These are phyloP conservation scores for Iris pallida DNA, from an alignment of 116 monocot species.

Conservation along the genomic window DNA sequence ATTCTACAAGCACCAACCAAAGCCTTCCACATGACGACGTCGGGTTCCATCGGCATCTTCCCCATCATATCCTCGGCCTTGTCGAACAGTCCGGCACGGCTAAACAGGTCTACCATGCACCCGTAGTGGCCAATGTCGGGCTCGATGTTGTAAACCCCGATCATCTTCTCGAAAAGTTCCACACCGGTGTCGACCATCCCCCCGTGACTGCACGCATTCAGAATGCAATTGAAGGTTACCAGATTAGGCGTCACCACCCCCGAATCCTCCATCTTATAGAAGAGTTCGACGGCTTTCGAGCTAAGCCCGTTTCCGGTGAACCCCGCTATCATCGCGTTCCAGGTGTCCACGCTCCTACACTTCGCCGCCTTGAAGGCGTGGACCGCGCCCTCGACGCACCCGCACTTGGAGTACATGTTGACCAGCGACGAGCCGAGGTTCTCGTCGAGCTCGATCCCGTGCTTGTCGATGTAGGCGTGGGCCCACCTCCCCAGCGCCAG, in stretches of 20 bases:
- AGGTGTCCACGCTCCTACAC: slow-evolving; percentile 32
- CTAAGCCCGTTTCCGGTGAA: slow-evolving; percentile 42
- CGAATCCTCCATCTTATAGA: slow-evolving; percentile 32
- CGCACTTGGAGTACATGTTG: slow-evolving; percentile 67
- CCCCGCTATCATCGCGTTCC: slow-evolving; percentile 62
- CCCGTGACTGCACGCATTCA: slow-evolving; percentile 74
- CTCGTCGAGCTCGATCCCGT: slow-evolving; percentile 31
- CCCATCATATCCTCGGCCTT: slow-evolving; percentile 45
- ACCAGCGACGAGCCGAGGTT: slow-evolving; percentile 49
- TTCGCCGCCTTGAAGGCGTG: slow-evolving; percentile 17
- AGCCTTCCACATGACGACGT: slow-evolving; percentile 59
- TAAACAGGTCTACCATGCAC: slow-evolving; percentile 68
- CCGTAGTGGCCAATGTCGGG: slow-evolving; percentile 67
- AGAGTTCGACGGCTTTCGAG: slow-evolving; percentile 29
- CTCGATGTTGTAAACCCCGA: slow-evolving; percentile 28
- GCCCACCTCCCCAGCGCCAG: slow-evolving; percentile 49
- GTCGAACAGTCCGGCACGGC: slow-evolving; percentile 48
- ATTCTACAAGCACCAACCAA: slow-evolving; percentile 57
- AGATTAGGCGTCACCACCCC: slow-evolving; percentile 35
- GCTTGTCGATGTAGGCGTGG: slow-evolving; percentile 31
- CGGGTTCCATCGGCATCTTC: slow-evolving; percentile 60
- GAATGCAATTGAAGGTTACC: slow-evolving; percentile 47
- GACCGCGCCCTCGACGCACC: slow-evolving; percentile 40
- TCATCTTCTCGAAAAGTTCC: slow-evolving; percentile 44
- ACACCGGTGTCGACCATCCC: slow-evolving; percentile 47